Percentiles rank a stretch among this genome's conserved stretches.
phyloP scores from a whole-genome alignment of 164 flowering plant genomes.

The Santalum album region DNA sequence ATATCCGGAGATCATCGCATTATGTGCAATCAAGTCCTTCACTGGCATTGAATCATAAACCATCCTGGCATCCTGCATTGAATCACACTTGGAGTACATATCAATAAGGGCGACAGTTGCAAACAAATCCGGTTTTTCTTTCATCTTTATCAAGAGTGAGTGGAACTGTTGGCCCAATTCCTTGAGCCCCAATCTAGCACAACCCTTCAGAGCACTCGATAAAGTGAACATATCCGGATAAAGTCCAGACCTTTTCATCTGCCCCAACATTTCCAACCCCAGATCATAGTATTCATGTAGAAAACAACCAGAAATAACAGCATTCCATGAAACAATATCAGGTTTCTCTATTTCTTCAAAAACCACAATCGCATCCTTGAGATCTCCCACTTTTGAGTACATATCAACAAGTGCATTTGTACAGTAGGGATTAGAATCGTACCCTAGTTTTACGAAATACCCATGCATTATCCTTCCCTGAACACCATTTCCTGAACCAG shows the following conservation, averaged over 20 bases:
- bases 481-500: conserved; percentile 35
- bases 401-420: conserved; percentile 73
- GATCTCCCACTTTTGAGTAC: conserved; percentile 58
- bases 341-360: conserved; percentile 39
- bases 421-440: conserved; percentile 49
- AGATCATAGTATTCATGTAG: conserved; percentile 37
- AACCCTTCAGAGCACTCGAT: neutral
- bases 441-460: conserved; percentile 51
- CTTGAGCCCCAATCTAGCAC: neutral
- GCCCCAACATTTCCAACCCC: conserved; percentile 39
- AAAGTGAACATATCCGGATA: neutral
- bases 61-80: neutral
- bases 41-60: neutral
- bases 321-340: conserved; percentile 81
- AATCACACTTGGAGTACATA: neutral
- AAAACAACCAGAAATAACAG: conserved; percentile 68
- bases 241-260: conserved; percentile 22
- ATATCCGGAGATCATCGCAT: neutral
- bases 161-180: neutral
- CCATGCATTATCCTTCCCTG: conserved; percentile 65
- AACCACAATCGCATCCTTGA: conserved; percentile 39
- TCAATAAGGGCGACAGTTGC: neutral
- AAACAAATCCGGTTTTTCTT: neutral
- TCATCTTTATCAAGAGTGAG: neutral
- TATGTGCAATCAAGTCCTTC: conserved; percentile 1